Conservation (phyloP, 495 filamentous ascomycete species). For the Cercophora scortea region DNA sequence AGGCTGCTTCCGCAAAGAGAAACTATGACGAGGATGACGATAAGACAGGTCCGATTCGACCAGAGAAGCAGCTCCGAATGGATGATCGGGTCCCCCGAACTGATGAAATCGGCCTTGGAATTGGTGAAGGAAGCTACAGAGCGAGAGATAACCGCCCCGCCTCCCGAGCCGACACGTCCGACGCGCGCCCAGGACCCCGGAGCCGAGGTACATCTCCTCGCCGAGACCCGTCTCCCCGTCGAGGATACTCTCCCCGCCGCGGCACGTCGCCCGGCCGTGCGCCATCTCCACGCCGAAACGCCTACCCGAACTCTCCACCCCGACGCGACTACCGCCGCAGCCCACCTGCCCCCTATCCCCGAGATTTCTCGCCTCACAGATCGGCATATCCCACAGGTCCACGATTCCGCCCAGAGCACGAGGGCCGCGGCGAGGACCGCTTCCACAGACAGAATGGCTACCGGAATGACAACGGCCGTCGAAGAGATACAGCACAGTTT, state of each 20-base stretch:
- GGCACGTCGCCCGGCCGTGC: no score
- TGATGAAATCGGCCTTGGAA: background rate
- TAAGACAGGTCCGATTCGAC: background rate
- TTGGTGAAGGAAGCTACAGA: background rate
- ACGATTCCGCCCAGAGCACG: constrained; percentile 9
- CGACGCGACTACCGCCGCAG: constrained; percentile 6
- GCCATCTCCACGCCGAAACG: constrained; percentile 9
- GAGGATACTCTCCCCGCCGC: background rate
- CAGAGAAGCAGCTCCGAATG: constrained; percentile 7
- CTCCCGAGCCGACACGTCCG: background rate
- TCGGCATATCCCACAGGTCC: background rate
- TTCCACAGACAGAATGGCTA: constrained; percentile 9
- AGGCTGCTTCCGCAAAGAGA: constrained; percentile 3
- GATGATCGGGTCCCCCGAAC: background rate
- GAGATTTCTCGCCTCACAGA: constrained; percentile 10
- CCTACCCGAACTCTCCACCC: constrained; percentile 1
- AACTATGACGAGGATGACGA: background rate
- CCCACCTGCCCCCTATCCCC: constrained; percentile 13
- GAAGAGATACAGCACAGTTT: background rate
- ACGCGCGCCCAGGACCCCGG: background rate
- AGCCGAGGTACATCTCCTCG: background rate
- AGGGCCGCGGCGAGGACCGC: constrained; percentile 12
- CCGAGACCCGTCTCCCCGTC: background rate
- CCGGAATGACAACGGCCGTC: background rate
- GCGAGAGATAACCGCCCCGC: background rate